Base-by-base conservation (phyloP, 2,329 filamentous ascomycete genomes). In the Pseudopithomyces maydicus region DNA sequence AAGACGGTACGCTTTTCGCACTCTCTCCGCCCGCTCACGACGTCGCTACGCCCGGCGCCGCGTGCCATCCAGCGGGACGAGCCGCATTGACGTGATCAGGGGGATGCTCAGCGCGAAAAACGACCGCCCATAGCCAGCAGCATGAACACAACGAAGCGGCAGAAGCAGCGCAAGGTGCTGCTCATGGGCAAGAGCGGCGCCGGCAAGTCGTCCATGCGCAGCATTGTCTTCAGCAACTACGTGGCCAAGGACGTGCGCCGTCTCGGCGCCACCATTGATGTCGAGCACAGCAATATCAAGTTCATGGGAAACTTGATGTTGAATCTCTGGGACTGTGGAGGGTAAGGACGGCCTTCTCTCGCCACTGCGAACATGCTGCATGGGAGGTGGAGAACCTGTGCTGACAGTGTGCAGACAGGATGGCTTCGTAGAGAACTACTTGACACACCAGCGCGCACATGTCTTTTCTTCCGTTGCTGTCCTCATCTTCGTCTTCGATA, bases 151-250 rank as follows among this genome's bases (percentile, higher is more conserved):
- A 65, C 66, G 36, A 81, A 80, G 71, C 77, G 80, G 51, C 80
- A 81, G 68, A 82, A 82, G 75, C 80, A 82, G 76, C 80, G 80
- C 71, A 83, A 83, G 69, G 80, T 83, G 69, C 72, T 83, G 69
- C 73, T 83, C 43, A 82, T 82, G 95, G 95, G 95, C 67, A 97
- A 97, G 81, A 96, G 91, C 61, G 95, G 95, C 53, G 97, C 94
- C 0, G 95, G 95, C 54, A 99, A 99, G 79, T 97, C 93, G 41
- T 97, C 92, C 55, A 99, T 99, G 95, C 87, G 95, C 63, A 95
- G 90, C 72, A 98, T 99, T 73, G 97, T 99, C 75, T 99, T 99
- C 79, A 97, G 91, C 82, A 98, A 98, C 78, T 98, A 97, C 76
- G 93, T 98, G 64, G 95, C 95, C 55, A 92, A 96, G 73, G 95